Evolutionary conservation across 805 yeast genomes (phyloP).

Genomic region (Lipomyces starkeyi): DNA sequence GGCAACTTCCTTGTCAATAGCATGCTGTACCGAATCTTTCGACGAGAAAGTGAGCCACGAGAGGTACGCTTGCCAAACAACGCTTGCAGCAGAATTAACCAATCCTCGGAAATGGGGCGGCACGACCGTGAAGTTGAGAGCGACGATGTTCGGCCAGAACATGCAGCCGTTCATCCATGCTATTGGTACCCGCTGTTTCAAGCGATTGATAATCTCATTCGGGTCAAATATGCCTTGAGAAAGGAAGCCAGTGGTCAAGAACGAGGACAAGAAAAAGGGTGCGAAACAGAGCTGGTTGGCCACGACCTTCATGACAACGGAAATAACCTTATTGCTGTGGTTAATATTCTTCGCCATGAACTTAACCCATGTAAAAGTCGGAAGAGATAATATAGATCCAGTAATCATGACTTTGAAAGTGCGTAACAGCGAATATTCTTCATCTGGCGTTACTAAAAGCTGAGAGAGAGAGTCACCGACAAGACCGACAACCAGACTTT

Average conservation of each 20-base stretch:
- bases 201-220: constrained; percentile 11
- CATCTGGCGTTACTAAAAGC: constrained; percentile 20
- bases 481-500: constrained; percentile 19
- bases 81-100: constrained; percentile 30
- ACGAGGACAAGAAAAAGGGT: constrained; percentile 33
- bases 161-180: constrained; percentile 38
- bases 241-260: constrained; percentile 28
- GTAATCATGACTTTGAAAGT: constrained; percentile 33
- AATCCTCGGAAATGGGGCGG: constrained; percentile 38
- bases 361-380: constrained; percentile 31
- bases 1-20: constrained; percentile 26
- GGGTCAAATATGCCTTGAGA: constrained; percentile 27
- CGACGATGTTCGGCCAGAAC: constrained; percentile 37
- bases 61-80: constrained; percentile 36
- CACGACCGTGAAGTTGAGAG: constrained; percentile 33
- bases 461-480: constrained; percentile 34
- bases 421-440: constrained; percentile 19
- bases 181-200: constrained; percentile 32
- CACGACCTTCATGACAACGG: constrained; percentile 27
- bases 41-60: constrained; percentile 34
- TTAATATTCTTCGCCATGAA: constrained; percentile 32
- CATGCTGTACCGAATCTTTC: constrained; percentile 13
- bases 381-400: constrained; percentile 29
- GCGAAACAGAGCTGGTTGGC: constrained; percentile 34
- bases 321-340: constrained; percentile 25